Percentiles rank a stretch among this genome's conserved stretches.
Conservation (phyloP, 192 early-diverging fungal genomes). For the Backusella sp. region DNA sequence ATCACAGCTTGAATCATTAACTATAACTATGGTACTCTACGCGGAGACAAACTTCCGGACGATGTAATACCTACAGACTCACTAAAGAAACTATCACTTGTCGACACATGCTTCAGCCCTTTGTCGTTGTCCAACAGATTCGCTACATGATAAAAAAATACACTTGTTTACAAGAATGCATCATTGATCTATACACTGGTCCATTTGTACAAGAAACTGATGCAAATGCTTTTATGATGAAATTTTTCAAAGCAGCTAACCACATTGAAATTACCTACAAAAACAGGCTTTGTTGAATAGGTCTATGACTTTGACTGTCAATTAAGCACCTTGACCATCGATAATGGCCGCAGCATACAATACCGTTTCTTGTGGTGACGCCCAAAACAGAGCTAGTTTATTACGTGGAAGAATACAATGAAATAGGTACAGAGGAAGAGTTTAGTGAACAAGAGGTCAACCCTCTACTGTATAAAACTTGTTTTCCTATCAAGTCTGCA, state of each 20-base stretch:
- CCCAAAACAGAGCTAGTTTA: not conserved
- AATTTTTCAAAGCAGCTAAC: not conserved
- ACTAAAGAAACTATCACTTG: not conserved
- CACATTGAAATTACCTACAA: not conserved
- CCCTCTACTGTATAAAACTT: not conserved
- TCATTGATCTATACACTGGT: not conserved
- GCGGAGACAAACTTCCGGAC: not conserved
- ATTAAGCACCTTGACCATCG: not conserved
- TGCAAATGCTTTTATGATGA: not conserved
- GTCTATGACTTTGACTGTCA: not conserved
- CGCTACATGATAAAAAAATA: not conserved
- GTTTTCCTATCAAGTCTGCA: not conserved
- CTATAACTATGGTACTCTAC: not conserved
- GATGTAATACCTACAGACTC: not conserved
- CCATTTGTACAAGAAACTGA: not conserved
- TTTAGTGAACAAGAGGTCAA: not conserved
- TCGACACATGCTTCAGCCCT: not conserved
- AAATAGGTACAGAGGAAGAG: not conserved
- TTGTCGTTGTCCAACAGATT: not conserved
- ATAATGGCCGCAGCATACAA: not conserved
- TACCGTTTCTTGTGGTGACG: not conserved
- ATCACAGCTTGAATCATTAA: not conserved
- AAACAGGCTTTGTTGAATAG: not conserved
- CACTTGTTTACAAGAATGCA: not conserved
- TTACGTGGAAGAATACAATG: not conserved